Evolutionary conservation across 176 grass and related monocot genomes (phyloP).

Genomic region (Dendrocalamus sinicus): DNA sequence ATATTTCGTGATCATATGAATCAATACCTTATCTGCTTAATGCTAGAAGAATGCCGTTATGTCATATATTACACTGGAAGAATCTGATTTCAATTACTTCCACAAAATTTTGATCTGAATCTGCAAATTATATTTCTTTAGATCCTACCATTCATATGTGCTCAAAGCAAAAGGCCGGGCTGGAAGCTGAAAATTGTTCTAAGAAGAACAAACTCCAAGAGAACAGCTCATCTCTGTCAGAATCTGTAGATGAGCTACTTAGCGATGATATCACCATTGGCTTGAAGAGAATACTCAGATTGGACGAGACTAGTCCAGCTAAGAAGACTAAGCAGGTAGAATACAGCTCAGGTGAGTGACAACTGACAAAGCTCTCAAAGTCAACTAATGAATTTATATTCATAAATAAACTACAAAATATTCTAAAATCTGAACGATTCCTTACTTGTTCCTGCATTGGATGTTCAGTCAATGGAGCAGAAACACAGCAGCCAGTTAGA

Average conservation of each 20-base stretch:
- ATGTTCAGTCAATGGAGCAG: slow-evolving; percentile 26
- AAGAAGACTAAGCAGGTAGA: slow-evolving; percentile 58
- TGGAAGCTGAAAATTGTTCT: slow-evolving; percentile 16
- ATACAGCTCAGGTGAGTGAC: slow-evolving; percentile 22
- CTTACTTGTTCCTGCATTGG: not conserved
- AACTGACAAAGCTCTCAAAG: not conserved
- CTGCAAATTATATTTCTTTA: not conserved
- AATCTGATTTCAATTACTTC: not conserved
- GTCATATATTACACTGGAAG: not conserved
- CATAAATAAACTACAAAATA: not conserved
- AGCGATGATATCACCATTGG: slow-evolving; percentile 51
- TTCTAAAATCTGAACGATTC: slow-evolving; percentile 1
- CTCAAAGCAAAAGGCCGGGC: slow-evolving; percentile 34
- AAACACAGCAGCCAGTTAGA: slow-evolving; percentile 39
- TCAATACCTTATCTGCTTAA: not conserved
- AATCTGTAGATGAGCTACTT: slow-evolving; percentile 22
- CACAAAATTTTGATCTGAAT: not conserved
- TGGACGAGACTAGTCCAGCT: slow-evolving; percentile 53
- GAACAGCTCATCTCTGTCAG: not conserved
- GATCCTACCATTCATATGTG: not conserved
- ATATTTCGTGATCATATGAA: not conserved
- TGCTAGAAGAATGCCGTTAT: not conserved
- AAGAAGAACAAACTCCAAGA: slow-evolving; percentile 54
- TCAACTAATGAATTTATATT: not conserved
- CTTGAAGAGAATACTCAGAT: slow-evolving; percentile 68